Percentiles rank a stretch among this genome's conserved stretches.
These are phyloP conservation scores for Pseudocercospora ulei DNA, from an alignment of 2,329 filamentous ascomycete species.

Conservation along the genomic window DNA sequence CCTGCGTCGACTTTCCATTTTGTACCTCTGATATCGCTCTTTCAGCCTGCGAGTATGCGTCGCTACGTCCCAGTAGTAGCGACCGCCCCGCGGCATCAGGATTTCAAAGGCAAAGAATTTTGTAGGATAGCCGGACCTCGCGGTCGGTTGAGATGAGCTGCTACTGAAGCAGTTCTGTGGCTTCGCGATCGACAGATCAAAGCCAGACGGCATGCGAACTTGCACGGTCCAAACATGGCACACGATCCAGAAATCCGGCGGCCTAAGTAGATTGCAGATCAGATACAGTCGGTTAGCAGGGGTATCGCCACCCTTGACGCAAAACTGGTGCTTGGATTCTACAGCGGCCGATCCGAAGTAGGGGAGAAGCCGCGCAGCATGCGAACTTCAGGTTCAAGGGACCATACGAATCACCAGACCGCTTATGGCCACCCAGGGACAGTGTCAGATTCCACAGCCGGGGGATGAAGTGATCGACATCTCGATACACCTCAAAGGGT, in stretches of 20 bases:
- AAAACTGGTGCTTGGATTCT: constrained; percentile 3
- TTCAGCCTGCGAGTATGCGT: constrained; percentile 3
- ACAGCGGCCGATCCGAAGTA: constrained; percentile 7
- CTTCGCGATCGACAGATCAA: constrained; percentile 6
- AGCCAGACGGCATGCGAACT: background rate
- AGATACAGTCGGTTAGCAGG: constrained; percentile 1
- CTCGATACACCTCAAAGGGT: background rate
- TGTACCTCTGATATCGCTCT: constrained; percentile 5
- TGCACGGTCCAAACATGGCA: constrained; percentile 8
- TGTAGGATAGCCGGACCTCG: constrained; percentile 4
- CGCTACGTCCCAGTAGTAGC: constrained; percentile 9
- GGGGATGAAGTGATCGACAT: constrained; percentile 6
- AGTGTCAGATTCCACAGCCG: constrained; percentile 8
- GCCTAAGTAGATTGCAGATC: constrained; percentile 6
- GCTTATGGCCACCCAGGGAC: background rate
- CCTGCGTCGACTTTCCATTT: constrained; percentile 10
- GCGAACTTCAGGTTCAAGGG: constrained; percentile 4
- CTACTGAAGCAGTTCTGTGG: constrained; percentile 7
- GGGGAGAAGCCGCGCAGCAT: background rate
- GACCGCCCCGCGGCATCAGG: constrained; percentile 5
- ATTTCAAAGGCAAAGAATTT: constrained; percentile 2
- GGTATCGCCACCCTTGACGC: constrained; percentile 7
- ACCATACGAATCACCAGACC: constrained; percentile 6
- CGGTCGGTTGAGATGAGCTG: constrained; percentile 3
- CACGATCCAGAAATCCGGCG: constrained; percentile 3